phyloP scores from a whole-genome alignment of 2,329 filamentous ascomycete genomes.

The Diaporthe australafricana region DNA sequence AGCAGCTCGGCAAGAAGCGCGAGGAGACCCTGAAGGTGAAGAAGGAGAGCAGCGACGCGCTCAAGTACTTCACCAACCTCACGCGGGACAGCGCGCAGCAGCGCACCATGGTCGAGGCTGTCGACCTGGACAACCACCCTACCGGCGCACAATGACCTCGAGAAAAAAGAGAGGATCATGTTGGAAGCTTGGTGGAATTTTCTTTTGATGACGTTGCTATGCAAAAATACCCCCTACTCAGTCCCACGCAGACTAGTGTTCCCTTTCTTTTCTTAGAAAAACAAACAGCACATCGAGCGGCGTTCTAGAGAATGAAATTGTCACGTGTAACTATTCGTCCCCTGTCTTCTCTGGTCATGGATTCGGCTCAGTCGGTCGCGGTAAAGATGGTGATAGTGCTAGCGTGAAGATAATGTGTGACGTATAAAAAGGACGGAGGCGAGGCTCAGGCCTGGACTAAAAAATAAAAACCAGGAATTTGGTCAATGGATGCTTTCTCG shows the following conservation, averaged over 20 bases:
- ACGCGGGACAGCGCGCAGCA: conserved; percentile 73
- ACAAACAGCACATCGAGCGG: conserved; percentile 20
- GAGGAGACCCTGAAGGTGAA: conserved; percentile 87
- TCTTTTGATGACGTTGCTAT: conserved; percentile 20
- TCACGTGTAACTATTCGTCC: background rate
- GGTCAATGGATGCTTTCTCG: too few relatives aligned
- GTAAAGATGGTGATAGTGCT: background rate
- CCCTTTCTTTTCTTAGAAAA: conserved; percentile 2
- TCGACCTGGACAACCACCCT: conserved; percentile 68
- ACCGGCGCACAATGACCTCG: background rate
- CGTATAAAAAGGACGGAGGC: background rate
- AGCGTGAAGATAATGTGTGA: background rate
- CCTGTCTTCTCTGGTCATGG: background rate
- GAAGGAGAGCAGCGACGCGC: conserved; percentile 85
- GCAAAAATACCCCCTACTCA: conserved; percentile 38
- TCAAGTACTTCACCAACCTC: conserved; percentile 91
- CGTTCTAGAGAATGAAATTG: conserved; percentile 18
- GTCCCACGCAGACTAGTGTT: conserved; percentile 29
- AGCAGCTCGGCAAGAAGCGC: conserved; percentile 81
- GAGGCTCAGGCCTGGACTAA: background rate
- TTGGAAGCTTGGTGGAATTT: conserved; percentile 1
- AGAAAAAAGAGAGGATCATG: background rate
- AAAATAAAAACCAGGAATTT: background rate
- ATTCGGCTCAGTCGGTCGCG: background rate
- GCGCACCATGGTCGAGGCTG: conserved; percentile 59